Conservation (phyloP, 495 filamentous ascomycete species). For the Staphylotrichum tortipilum region DNA sequence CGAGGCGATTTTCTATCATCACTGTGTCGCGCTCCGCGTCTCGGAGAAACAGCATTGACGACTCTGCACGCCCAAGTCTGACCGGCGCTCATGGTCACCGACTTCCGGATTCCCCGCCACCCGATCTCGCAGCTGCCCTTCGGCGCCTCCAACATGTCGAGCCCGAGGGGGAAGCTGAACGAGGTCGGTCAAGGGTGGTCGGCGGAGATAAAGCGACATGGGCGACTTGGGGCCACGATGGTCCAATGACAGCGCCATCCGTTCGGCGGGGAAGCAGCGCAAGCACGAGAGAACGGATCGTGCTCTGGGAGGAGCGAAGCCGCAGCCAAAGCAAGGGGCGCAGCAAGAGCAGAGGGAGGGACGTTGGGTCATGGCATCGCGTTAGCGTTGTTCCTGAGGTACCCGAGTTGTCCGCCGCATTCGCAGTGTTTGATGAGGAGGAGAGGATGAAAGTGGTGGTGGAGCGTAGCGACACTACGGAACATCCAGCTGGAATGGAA, state of each 20-base stretch:
- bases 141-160: slow-evolving; percentile 10
- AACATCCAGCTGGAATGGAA: no score
- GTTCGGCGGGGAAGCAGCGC: slow-evolving; percentile 15
- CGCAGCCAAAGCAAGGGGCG: slow-evolving; percentile 15
- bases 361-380: slow-evolving; percentile 9
- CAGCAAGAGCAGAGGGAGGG: slow-evolving; percentile 16
- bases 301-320: slow-evolving; percentile 17
- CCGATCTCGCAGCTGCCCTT: slow-evolving; percentile 8
- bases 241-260: background rate
- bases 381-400: slow-evolving; percentile 20
- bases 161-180: background rate
- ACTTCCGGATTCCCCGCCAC: background rate
- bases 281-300: slow-evolving; percentile 18
- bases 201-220: background rate
- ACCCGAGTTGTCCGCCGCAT: slow-evolving; percentile 8
- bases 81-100: background rate
- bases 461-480: no score
- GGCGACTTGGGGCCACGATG: background rate
- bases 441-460: no score
- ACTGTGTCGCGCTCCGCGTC: slow-evolving; percentile 12
- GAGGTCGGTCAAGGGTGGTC: slow-evolving; percentile 10
- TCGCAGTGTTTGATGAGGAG: background rate
- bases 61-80: background rate
- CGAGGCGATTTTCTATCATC: slow-evolving; percentile 15
- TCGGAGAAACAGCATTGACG: slow-evolving; percentile 20